These are phyloP conservation scores for Magnusiomyces tetraspermus DNA, from an alignment of 1,139 yeast species.

Conservation along the genomic window DNA sequence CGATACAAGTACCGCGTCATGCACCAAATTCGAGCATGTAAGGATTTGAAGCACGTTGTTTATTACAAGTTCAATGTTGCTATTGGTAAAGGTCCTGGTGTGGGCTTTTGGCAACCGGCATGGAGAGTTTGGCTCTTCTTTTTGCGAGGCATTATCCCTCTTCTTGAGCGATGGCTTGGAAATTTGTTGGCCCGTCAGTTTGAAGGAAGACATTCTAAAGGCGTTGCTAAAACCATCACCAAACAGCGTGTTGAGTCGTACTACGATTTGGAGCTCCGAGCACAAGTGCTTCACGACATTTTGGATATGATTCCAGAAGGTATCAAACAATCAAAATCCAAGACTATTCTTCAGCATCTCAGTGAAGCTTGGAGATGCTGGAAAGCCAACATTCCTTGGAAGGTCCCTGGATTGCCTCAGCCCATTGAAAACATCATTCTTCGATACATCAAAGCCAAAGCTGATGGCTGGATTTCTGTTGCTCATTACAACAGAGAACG, in stretches of 20 bases:
- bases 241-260: conserved; percentile 94
- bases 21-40: conserved; percentile 96
- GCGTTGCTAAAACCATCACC: conserved; percentile 86
- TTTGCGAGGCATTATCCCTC: conserved; percentile 85
- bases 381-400: conserved; percentile 98
- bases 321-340: conserved; percentile 75
- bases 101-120: conserved; percentile 99
- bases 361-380: conserved; percentile 99
- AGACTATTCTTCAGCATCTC: conserved; percentile 81
- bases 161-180: conserved; percentile 91
- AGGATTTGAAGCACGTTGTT: conserved; percentile 86
- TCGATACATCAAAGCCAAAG: conserved; percentile 86
- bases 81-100: conserved; percentile 97
- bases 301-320: conserved; percentile 97
- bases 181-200: conserved; percentile 86
- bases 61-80: conserved; percentile 69
- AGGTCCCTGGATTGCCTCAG: conserved; percentile 90
- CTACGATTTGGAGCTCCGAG: conserved; percentile 85
- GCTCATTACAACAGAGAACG: conserved; percentile 90
- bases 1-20: conserved; percentile 94
- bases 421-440: conserved; percentile 82
- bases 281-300: conserved; percentile 92
- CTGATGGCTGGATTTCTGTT: conserved; percentile 93
- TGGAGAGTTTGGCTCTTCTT: conserved; percentile 97
- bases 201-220: conserved; percentile 90